These are phyloP conservation scores for Fistulifera solaris DNA, from an alignment of 108 stramenopile species.

Conservation along the genomic window DNA sequence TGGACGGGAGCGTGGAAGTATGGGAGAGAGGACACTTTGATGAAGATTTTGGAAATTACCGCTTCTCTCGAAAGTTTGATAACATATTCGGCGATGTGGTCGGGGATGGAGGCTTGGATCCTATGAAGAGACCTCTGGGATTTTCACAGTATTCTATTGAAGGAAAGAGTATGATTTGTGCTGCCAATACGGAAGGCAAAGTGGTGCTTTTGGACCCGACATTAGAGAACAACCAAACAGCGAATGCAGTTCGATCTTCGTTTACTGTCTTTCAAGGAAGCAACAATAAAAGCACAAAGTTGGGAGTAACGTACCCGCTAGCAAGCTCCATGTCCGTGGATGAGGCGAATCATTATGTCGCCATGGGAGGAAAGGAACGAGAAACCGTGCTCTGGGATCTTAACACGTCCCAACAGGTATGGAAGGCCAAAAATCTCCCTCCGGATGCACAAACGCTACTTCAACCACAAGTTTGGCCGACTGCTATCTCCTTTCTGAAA, in stretches of 20 bases:
- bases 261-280: slow-evolving; percentile 22
- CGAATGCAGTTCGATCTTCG: neutral
- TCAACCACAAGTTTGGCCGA: slow-evolving; percentile 74
- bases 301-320: slow-evolving; percentile 21
- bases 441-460: slow-evolving; percentile 80
- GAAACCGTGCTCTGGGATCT: slow-evolving; percentile 56
- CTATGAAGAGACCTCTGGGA: slow-evolving; percentile 11
- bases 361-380: slow-evolving; percentile 70
- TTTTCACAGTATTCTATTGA: slow-evolving; percentile 8
- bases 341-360: slow-evolving; percentile 23
- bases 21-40: slow-evolving; percentile 28
- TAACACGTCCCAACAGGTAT: slow-evolving; percentile 42
- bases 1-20: slow-evolving; percentile 49
- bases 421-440: slow-evolving; percentile 81
- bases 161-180: slow-evolving; percentile 15
- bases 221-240: slow-evolving; percentile 11
- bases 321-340: slow-evolving; percentile 42
- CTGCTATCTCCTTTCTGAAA: slow-evolving; percentile 44
- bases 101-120: neutral
- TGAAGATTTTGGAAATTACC: slow-evolving; percentile 5
- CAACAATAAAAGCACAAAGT: slow-evolving; percentile 42
- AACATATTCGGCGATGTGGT: slow-evolving; percentile 3
- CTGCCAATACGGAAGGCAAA: slow-evolving; percentile 27
- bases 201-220: slow-evolving; percentile 19
- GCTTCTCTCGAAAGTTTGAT: neutral